A percentile compares a stretch with the other conserved stretches of the same genome.
Evolutionary conservation across 2,329 filamentous ascomycete species (phyloP).

Genomic region (Hypoxylon sp.): DNA sequence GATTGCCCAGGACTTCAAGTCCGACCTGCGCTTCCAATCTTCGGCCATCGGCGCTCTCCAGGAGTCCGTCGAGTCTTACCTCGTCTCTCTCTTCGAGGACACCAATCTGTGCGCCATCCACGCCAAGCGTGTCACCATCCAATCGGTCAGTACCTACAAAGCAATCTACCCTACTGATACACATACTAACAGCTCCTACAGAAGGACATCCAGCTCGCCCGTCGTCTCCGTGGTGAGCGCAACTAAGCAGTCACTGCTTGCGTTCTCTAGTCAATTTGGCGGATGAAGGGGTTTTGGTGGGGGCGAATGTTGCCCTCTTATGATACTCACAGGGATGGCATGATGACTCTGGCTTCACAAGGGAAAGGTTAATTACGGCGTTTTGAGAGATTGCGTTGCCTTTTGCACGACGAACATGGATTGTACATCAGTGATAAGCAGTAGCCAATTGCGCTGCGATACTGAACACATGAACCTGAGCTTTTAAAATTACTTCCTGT

Average conservation of each 20-base stretch:
- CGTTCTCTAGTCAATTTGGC: constrained; percentile 44
- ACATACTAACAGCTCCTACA: constrained; percentile 56
- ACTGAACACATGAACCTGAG: constrained; percentile 55
- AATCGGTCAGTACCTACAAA: constrained; percentile 64
- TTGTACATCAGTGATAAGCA: constrained; percentile 58
- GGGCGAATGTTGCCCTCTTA: constrained; percentile 53
- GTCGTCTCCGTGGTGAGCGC: constrained; percentile 93
- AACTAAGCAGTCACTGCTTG: constrained; percentile 66
- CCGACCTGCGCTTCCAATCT: constrained; percentile 96
- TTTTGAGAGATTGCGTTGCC: constrained; percentile 56
- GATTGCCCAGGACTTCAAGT: constrained; percentile 96
- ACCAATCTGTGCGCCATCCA: constrained; percentile 99
- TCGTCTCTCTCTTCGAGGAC: constrained; percentile 98
- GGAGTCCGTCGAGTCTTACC: constrained; percentile 98
- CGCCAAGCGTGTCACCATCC: constrained; percentile 99
- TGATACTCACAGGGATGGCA: constrained; percentile 57
- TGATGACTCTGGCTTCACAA: constrained; percentile 56
- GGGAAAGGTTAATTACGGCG: constrained; percentile 57
- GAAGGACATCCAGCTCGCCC: constrained; percentile 97
- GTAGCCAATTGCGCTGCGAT: constrained; percentile 48
- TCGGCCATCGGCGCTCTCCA: constrained; percentile 97
- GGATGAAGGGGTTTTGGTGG: constrained; percentile 38
- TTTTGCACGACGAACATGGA: constrained; percentile 49
- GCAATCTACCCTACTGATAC: background rate
- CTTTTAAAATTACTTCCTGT: constrained; percentile 44